These are phyloP conservation scores for Ophiocordyceps camponoti-saundersi DNA, from an alignment of 2,329 filamentous ascomycete genomes.

Conservation along the genomic window DNA sequence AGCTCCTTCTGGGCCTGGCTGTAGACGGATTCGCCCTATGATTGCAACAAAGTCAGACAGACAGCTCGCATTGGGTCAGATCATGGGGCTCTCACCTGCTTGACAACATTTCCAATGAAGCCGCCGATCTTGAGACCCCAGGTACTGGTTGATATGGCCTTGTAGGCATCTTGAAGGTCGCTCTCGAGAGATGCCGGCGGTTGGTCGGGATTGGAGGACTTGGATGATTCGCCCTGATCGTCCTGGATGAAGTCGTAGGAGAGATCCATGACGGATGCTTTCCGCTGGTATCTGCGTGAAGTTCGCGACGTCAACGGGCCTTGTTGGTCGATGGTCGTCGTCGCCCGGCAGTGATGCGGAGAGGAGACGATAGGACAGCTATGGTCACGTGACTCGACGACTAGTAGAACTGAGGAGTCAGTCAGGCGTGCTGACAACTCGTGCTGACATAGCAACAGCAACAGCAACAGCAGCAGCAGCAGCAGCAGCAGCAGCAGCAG, in stretches of 20 bases:
- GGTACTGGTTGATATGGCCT: constrained; percentile 75
- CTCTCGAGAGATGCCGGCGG: constrained; percentile 49
- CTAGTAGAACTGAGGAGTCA: too few species aligned
- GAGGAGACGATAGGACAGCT: too few species aligned
- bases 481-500: too few species aligned
- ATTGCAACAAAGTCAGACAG: constrained; percentile 1
- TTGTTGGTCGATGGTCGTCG: background rate
- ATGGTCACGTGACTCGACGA: too few species aligned
- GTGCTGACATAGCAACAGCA: too few species aligned
- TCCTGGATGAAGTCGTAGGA: constrained; percentile 95
- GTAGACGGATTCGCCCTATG: constrained; percentile 65
- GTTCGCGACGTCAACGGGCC: background rate
- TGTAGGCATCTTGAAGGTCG: constrained; percentile 90
- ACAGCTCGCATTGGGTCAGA: background rate
- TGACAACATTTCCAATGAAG: constrained; percentile 80
- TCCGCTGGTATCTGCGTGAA: background rate
- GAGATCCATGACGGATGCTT: constrained; percentile 57
- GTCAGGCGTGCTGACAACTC: too few species aligned
- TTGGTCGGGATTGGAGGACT: constrained; percentile 21
- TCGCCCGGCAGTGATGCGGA: background rate
- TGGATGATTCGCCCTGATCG: constrained; percentile 31
- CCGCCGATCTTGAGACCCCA: constrained; percentile 85
- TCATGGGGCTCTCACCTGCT: constrained; percentile 46
- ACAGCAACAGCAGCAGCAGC: too few species aligned
- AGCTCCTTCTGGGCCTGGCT: constrained; percentile 79